A percentile compares a stretch with the other conserved stretches of the same genome.
Conservation (phyloP, 495 filamentous ascomycete species). For the Sabuloglossum arenarium region DNA sequence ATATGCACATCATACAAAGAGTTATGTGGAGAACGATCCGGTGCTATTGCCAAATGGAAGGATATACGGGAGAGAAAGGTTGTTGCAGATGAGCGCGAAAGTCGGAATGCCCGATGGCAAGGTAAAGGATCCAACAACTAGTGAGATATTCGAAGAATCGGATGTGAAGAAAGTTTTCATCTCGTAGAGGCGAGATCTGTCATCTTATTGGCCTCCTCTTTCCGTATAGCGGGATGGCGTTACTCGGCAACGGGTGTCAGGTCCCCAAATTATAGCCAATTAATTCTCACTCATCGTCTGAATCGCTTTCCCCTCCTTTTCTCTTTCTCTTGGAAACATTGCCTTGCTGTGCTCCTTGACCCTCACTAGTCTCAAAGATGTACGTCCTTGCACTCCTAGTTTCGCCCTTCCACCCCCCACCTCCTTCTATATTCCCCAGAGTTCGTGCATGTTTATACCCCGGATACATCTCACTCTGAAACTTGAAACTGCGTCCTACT, state of each 20-base stretch:
- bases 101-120: slow-evolving; percentile 35
- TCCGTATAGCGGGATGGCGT: not conserved
- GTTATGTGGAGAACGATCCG: slow-evolving; percentile 69
- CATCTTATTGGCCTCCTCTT: not conserved
- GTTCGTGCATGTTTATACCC: slow-evolving; percentile 81
- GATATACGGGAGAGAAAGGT: slow-evolving; percentile 57
- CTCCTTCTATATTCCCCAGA: slow-evolving; percentile 49
- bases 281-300: not conserved
- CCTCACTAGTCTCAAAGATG: slow-evolving; percentile 41
- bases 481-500: slow-evolving; percentile 58
- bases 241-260: not conserved
- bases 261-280: not conserved
- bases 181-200: slow-evolving; percentile 19
- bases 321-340: not conserved
- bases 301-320: not conserved
- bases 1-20: slow-evolving; percentile 87
- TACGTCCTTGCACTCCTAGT: slow-evolving; percentile 55
- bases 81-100: slow-evolving; percentile 60
- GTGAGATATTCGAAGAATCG: slow-evolving; percentile 35
- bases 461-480: slow-evolving; percentile 52
- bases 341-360: not conserved
- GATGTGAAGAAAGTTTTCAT: slow-evolving; percentile 82
- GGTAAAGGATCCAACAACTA: slow-evolving; percentile 68
- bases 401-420: slow-evolving; percentile 57
- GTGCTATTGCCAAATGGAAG: slow-evolving; percentile 73